Evolutionary conservation across 345 rosid genomes (phyloP), one percentile per base, ranked within the genome.

Genomic region (Microcos paniculata): DNA sequence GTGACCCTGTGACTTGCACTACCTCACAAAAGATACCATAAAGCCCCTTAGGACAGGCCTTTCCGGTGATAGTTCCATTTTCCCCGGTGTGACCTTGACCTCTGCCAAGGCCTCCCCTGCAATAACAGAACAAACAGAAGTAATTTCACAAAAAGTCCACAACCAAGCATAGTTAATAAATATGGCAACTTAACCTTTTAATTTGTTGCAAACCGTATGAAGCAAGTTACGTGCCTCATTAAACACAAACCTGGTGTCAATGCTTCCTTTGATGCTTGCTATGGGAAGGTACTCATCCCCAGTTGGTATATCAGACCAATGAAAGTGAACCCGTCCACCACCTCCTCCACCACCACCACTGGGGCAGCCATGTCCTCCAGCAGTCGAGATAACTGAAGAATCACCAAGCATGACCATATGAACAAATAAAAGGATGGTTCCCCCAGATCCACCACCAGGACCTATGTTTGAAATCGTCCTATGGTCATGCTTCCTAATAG

Each of bases 371-470:
- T 87, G 90, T 74, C 98, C 98, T 70, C 98, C 98, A 57, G 69
- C 72, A 63, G 88, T 81, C 71, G 97, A 90, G 77, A 90, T 84
- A 51, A 72, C 70, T 21, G 98, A 88, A 69, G 89, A 85, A 68
- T 73, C 77, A 19, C 85, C 85, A 76, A 94, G 84, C 35, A 80
- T 81, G 71, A 88, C 72, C n/a, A 84, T 19, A 67, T 80, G 90
- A 77, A 92, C 79, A 85, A 90, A 94, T 63, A 94, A 67, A 72
- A 94, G 93, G 77, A 92, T 86, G 3, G 98, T 92, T 80, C 98
- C 98, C 82, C 98, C 98, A 71, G 97, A 89, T 68, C 97, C 98
- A 78, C 98, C 98, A 61, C 97, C 98, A 56, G 98, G 94, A 67
- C 94, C 94, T 79, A 82, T 68, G 61, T 75, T 80, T 68, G 92